Conservation (phyloP, 441 rosid genomes). For the Populus hybrid region DNA sequence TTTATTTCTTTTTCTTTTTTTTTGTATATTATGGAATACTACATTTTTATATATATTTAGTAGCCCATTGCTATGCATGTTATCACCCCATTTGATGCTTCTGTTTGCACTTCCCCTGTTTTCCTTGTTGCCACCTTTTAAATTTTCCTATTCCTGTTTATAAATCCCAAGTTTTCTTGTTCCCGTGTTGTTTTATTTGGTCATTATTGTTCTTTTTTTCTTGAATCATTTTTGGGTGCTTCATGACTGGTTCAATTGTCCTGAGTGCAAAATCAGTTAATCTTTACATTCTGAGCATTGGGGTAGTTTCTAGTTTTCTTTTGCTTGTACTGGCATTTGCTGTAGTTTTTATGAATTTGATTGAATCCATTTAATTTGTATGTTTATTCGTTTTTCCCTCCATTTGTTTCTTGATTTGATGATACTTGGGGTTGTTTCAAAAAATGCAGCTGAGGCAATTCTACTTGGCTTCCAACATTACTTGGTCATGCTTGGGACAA, state of each 20-base stretch:
- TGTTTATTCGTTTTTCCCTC: background rate
- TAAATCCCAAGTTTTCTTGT: background rate
- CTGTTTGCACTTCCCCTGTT: background rate
- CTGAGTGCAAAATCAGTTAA: background rate
- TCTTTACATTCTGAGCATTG: background rate
- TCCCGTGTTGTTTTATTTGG: background rate
- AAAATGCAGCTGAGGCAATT: slow-evolving; percentile 74
- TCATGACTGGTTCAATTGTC: background rate
- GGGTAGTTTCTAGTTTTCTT: background rate
- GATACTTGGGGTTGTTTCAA: slow-evolving; percentile 7
- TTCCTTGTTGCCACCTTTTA: slow-evolving; percentile 1
- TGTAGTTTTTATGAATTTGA: background rate
- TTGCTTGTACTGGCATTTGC: slow-evolving; percentile 2
- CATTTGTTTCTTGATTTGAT: slow-evolving; percentile 11
- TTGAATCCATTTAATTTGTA: background rate
- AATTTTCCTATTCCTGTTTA: slow-evolving; percentile 6
- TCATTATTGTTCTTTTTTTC: background rate
- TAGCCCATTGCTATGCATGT: background rate
- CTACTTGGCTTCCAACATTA: slow-evolving; percentile 98
- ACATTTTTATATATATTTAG: too few relatives aligned
- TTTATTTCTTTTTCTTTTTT: background rate
- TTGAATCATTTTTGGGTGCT: background rate
- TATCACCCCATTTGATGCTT: background rate
- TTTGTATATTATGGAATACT: background rate
- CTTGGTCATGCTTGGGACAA: slow-evolving; percentile 95